These are phyloP conservation scores for Magnusiomyces paraingens DNA, from an alignment of 1,139 yeast genomes.

Conservation along the genomic window DNA sequence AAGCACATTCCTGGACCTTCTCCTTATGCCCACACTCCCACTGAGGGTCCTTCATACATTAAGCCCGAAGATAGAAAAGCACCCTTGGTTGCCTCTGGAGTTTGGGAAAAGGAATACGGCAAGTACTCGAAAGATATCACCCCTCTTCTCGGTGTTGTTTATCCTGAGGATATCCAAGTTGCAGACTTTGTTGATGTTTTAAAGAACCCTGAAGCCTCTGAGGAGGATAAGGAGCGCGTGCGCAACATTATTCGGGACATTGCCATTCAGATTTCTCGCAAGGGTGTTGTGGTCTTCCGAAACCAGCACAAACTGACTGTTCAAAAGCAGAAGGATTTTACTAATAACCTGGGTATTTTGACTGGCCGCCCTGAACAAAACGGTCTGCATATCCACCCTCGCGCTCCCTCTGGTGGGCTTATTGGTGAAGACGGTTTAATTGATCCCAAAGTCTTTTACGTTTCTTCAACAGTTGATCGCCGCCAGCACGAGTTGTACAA, in stretches of 20 bases:
- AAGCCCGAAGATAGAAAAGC: slow-evolving; percentile 2
- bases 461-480: background rate
- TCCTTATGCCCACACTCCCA: background rate
- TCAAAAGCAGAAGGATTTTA: slow-evolving; percentile 5
- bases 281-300: background rate
- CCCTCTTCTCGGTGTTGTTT: slow-evolving; percentile 7
- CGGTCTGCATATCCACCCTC: slow-evolving; percentile 9
- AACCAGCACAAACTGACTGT: background rate
- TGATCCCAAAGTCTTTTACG: slow-evolving; percentile 7
- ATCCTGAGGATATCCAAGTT: slow-evolving; percentile 2
- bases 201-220: background rate
- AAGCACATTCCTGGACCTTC: slow-evolving; percentile 1
- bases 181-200: slow-evolving; percentile 1
- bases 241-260: background rate
- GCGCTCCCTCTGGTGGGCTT: slow-evolving; percentile 7
- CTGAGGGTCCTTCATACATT: slow-evolving; percentile 6
- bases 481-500: slow-evolving; percentile 13
- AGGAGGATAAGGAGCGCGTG: no score
- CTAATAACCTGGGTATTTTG: slow-evolving; percentile 1
- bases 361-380: slow-evolving; percentile 8
- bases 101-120: slow-evolving; percentile 6
- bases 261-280: background rate
- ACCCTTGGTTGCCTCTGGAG: slow-evolving; percentile 1
- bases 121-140: slow-evolving; percentile 4
- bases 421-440: slow-evolving; percentile 1